Evolutionary conservation across 306 rosid species (phyloP).

Genomic region (Comarum palustre): DNA sequence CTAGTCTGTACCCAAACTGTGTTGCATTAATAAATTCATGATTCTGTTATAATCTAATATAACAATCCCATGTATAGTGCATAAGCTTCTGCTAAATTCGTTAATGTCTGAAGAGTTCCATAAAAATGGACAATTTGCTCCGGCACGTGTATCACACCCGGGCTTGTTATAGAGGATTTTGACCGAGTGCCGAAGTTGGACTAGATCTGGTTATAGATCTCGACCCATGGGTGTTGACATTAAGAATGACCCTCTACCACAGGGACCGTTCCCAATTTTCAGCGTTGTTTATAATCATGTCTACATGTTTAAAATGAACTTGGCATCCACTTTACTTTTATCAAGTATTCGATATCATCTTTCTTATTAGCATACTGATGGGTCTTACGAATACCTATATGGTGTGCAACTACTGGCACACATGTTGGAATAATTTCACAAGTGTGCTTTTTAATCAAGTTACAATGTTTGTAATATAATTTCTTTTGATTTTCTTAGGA

Average conservation of each 20-base stretch:
- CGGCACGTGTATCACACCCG: not conserved
- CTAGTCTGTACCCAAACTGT: not conserved
- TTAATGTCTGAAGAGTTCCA: not conserved
- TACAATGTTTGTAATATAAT: not conserved
- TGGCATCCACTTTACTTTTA: not conserved
- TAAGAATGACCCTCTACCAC: not conserved
- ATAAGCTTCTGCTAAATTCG: not conserved
- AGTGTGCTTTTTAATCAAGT: not conserved
- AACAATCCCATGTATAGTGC: not conserved
- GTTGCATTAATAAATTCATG: not conserved
- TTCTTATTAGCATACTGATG: not conserved
- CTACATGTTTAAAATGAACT: conserved; percentile 7
- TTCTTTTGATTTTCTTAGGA: not conserved
- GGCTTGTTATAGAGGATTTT: not conserved
- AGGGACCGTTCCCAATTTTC: not conserved
- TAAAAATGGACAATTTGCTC: not conserved
- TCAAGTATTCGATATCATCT: not conserved
- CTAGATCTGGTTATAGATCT: not conserved
- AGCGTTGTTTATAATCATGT: not conserved
- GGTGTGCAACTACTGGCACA: not conserved
- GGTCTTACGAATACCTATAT: not conserved
- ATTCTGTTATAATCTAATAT: not conserved
- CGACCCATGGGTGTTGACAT: not conserved
- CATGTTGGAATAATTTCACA: not conserved
- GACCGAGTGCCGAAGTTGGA: not conserved